A percentile compares a stretch with the other conserved stretches of the same genome.
phyloP scores from a whole-genome alignment of 108 stramenopile genomes.

The Nitzschia putrida region DNA sequence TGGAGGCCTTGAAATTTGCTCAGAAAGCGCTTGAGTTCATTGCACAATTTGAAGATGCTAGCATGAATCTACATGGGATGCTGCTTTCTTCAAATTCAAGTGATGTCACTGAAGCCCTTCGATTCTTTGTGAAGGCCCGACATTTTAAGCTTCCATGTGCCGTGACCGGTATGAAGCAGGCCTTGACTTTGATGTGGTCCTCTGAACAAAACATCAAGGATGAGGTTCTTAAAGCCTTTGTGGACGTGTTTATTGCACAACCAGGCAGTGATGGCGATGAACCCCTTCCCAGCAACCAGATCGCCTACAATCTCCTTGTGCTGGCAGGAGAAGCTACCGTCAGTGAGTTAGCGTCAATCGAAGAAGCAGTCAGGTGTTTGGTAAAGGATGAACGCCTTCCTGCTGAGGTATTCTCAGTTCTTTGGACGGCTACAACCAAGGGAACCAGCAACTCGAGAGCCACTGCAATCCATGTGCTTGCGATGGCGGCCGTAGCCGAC shows the following conservation, averaged over 20 bases:
- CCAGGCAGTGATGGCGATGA: slow-evolving; percentile 82
- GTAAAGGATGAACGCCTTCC: slow-evolving; percentile 82
- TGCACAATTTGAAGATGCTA: slow-evolving; percentile 77
- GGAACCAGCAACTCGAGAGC: slow-evolving; percentile 54
- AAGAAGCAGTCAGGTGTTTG: slow-evolving; percentile 85
- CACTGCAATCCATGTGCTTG: slow-evolving; percentile 80
- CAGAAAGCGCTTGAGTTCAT: slow-evolving; percentile 83
- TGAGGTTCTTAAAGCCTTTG: slow-evolving; percentile 87
- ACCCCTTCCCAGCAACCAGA: slow-evolving; percentile 68
- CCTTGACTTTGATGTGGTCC: slow-evolving; percentile 92
- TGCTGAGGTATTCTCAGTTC: slow-evolving; percentile 76
- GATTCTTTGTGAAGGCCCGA: slow-evolving; percentile 88
- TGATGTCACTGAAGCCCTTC: slow-evolving; percentile 89
- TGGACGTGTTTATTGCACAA: slow-evolving; percentile 86
- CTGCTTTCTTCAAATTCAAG: slow-evolving; percentile 80
- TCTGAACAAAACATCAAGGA: slow-evolving; percentile 81
- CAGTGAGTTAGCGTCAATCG: slow-evolving; percentile 91
- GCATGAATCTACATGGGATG: slow-evolving; percentile 70
- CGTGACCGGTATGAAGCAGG: slow-evolving; percentile 87
- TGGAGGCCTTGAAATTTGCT: slow-evolving; percentile 74
- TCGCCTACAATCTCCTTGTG: slow-evolving; percentile 85
- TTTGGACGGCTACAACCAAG: slow-evolving; percentile 76
- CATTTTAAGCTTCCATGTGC: slow-evolving; percentile 93
- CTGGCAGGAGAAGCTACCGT: slow-evolving; percentile 75
- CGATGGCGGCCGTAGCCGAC: slow-evolving; percentile 90